These are phyloP conservation scores for Arthrocladium fulminans DNA, from an alignment of 2,329 filamentous ascomycete genomes.

Conservation along the genomic window DNA sequence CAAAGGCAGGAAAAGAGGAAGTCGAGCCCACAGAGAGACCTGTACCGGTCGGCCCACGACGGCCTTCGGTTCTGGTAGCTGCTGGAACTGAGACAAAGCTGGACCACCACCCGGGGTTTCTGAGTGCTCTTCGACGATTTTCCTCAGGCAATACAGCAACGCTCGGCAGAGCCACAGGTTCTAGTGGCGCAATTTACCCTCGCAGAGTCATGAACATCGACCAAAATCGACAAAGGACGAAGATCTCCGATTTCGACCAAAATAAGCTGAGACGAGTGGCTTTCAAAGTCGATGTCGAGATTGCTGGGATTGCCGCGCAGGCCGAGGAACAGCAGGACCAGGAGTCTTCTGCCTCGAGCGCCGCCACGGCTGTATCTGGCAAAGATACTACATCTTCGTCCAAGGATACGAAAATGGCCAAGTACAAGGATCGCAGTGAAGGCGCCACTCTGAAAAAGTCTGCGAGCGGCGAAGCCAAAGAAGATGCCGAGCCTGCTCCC, in stretches of 20 bases:
- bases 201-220: conserved; percentile 80
- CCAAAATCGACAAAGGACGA: conserved; percentile 65
- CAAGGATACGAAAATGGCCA: conserved; percentile 41
- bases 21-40: not conserved
- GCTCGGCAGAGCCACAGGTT: conserved; percentile 44
- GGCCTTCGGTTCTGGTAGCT: conserved; percentile 22
- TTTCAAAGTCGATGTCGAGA: conserved; percentile 95
- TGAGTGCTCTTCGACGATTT: conserved; percentile 72
- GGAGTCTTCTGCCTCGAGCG: conserved; percentile 3
- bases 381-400: conserved; percentile 29
- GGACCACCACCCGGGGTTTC: conserved; percentile 56
- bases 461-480: not conserved
- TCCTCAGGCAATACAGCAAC: conserved; percentile 56
- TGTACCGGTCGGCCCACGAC: conserved; percentile 15
- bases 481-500: conserved; percentile 37
- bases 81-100: conserved; percentile 46
- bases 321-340: conserved; percentile 43
- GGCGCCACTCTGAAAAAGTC: conserved; percentile 60
- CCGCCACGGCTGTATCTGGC: conserved; percentile 23
- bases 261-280: conserved; percentile 78
- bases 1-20: conserved; percentile 27
- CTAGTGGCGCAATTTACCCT: conserved; percentile 62
- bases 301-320: conserved; percentile 78
- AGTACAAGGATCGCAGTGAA: conserved; percentile 61
- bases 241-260: conserved; percentile 67